Percentiles rank a stretch among this genome's conserved stretches.
Conservation (phyloP, 2,329 filamentous ascomycete genomes). For the Aspergillus fijiensis region DNA sequence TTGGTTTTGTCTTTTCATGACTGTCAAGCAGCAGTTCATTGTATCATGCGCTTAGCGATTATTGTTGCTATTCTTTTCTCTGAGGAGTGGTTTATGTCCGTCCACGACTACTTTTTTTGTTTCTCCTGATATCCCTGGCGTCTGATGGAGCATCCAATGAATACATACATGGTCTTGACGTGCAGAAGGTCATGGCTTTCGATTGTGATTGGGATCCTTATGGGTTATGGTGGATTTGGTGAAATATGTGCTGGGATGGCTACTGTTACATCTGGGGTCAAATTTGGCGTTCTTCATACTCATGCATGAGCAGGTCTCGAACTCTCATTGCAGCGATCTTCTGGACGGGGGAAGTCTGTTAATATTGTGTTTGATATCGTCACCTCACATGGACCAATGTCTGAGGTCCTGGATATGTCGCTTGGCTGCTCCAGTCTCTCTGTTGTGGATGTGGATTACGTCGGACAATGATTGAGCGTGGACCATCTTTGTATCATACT, state of each 20-base stretch:
- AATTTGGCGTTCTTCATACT: constrained; percentile 18
- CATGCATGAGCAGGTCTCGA: constrained; percentile 17
- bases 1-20: constrained; percentile 10
- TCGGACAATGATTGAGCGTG: background rate
- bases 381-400: background rate
- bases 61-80: constrained; percentile 20
- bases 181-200: constrained; percentile 22
- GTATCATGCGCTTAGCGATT: constrained; percentile 22
- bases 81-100: constrained; percentile 23
- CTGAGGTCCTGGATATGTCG: background rate
- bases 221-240: constrained; percentile 21
- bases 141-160: constrained; percentile 26
- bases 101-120: constrained; percentile 17
- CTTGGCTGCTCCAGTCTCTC: background rate
- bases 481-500: constrained; percentile 15
- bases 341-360: constrained; percentile 18
- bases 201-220: constrained; percentile 20
- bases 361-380: constrained; percentile 2
- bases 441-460: background rate
- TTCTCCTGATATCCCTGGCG: constrained; percentile 22
- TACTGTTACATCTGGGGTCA: constrained; percentile 18
- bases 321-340: constrained; percentile 17
- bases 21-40: constrained; percentile 9
- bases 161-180: constrained; percentile 27
- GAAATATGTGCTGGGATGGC: constrained; percentile 13